Evolutionary conservation across 768 basidiomycete genomes (phyloP).

Genomic region (Tricholoma matsutake): DNA sequence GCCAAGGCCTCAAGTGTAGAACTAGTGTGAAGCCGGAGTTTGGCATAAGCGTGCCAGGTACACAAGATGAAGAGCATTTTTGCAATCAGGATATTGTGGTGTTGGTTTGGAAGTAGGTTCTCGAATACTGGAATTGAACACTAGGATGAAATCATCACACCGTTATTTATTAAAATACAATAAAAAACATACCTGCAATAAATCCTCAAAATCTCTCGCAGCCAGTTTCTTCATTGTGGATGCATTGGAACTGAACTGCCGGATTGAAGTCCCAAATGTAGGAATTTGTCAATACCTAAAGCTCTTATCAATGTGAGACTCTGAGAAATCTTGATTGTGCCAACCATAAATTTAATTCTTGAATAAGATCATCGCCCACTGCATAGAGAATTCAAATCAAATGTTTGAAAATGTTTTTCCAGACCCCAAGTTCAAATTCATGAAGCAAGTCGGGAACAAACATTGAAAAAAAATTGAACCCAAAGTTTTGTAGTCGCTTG

Average conservation of each 20-base stretch:
- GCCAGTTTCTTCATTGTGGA: slow-evolving; percentile 19
- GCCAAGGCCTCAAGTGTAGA: slow-evolving; percentile 6
- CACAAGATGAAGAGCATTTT: slow-evolving; percentile 6
- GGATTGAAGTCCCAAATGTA: slow-evolving; percentile 29
- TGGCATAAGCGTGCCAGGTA: slow-evolving; percentile 11
- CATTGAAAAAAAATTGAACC: slow-evolving; percentile 24
- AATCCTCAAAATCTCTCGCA: slow-evolving; percentile 27
- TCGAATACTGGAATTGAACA: slow-evolving; percentile 6
- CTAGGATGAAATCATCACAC: slow-evolving; percentile 1
- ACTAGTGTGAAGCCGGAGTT: slow-evolving; percentile 9
- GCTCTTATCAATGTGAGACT: not conserved
- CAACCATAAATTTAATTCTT: slow-evolving; percentile 24
- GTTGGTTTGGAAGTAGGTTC: slow-evolving; percentile 5
- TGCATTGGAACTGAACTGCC: slow-evolving; percentile 19
- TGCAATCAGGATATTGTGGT: slow-evolving; percentile 2
- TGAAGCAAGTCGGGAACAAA: slow-evolving; percentile 36
- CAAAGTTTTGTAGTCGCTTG: slow-evolving; percentile 11
- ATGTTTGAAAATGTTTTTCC: slow-evolving; percentile 34
- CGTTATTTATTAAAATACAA: not conserved
- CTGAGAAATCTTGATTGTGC: not conserved
- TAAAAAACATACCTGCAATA: slow-evolving; percentile 21
- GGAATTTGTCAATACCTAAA: slow-evolving; percentile 28
- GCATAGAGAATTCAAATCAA: slow-evolving; percentile 32
- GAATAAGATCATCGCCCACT: slow-evolving; percentile 9
- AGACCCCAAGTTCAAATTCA: slow-evolving; percentile 38